Evolutionary conservation across 345 rosid genomes (phyloP).

Genomic region (Litchi chinensis): DNA sequence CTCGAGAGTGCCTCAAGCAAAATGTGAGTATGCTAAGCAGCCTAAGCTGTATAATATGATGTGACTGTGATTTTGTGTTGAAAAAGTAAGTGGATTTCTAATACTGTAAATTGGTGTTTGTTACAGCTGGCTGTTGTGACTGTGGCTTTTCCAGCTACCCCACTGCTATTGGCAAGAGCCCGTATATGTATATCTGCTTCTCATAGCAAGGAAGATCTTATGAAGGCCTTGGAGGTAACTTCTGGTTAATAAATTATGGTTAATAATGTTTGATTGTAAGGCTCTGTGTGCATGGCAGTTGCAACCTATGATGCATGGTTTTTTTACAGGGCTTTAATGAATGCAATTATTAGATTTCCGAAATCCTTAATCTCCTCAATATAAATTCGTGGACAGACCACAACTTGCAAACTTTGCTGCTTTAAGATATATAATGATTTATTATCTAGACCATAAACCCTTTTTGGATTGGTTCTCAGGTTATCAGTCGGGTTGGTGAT

Average conservation of each 20-base stretch:
- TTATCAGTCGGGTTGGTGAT: slow-evolving; percentile 76
- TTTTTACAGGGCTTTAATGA: background rate
- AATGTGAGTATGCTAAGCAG: slow-evolving; percentile 51
- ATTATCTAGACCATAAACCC: background rate
- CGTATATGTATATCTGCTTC: slow-evolving; percentile 85
- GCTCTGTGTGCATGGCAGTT: background rate
- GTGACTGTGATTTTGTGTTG: background rate
- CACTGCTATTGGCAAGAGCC: slow-evolving; percentile 78
- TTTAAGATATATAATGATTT: slow-evolving; percentile 8
- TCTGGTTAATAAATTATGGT: background rate
- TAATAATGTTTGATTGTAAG: background rate
- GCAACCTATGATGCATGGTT: background rate
- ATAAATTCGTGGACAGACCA: background rate
- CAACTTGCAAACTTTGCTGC: background rate
- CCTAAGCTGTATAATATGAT: slow-evolving; percentile 11
- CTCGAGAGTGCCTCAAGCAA: slow-evolving; percentile 80
- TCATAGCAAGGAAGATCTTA: slow-evolving; percentile 70
- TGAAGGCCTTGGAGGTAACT: slow-evolving; percentile 68
- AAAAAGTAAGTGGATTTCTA: background rate
- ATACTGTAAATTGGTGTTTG: slow-evolving; percentile 14
- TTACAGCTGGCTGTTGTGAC: slow-evolving; percentile 61
- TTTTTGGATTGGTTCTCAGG: slow-evolving; percentile 41
- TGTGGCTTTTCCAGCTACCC: slow-evolving; percentile 71
- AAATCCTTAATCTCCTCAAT: background rate
- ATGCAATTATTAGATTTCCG: background rate